Conservation (phyloP, 2,329 filamentous ascomycete species). For the Leptographium radiaticola region DNA sequence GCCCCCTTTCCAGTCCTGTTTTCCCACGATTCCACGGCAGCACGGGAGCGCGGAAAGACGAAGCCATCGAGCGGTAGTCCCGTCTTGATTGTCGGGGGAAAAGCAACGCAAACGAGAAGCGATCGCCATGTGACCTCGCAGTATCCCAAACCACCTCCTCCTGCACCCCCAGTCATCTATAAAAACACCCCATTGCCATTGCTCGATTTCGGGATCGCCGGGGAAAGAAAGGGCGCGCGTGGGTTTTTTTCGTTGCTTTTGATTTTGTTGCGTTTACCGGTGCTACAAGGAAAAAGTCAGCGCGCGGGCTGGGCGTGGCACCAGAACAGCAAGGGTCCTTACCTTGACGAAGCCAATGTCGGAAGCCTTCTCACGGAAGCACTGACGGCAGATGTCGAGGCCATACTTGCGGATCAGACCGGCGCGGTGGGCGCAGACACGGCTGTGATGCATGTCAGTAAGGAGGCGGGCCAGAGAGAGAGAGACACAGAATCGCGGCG, state of each 20-base stretch:
- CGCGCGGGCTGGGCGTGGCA: neutral
- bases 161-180: neutral
- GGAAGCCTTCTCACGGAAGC: constrained; percentile 61
- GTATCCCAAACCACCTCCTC: neutral
- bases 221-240: neutral
- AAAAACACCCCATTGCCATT: neutral
- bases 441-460: constrained; percentile 26
- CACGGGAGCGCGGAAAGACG: neutral
- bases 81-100: neutral
- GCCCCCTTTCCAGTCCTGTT: neutral
- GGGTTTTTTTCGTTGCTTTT: neutral
- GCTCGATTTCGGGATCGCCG: neutral
- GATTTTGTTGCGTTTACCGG: constrained; percentile 1
- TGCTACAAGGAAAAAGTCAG: neutral
- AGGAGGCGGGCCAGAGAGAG: neutral
- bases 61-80: neutral
- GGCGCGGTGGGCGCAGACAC: constrained; percentile 78
- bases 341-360: constrained; percentile 67
- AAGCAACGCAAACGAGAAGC: neutral
- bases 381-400: constrained; percentile 75
- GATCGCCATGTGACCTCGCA: neutral
- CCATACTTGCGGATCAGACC: constrained; percentile 99
- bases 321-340: constrained; percentile 7
- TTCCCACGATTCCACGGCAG: neutral
- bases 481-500: no score